A percentile compares a stretch with the other conserved stretches of the same genome.
phyloP scores from a whole-genome alignment of 345 rosid species.

The Fremontodendron californicum region DNA sequence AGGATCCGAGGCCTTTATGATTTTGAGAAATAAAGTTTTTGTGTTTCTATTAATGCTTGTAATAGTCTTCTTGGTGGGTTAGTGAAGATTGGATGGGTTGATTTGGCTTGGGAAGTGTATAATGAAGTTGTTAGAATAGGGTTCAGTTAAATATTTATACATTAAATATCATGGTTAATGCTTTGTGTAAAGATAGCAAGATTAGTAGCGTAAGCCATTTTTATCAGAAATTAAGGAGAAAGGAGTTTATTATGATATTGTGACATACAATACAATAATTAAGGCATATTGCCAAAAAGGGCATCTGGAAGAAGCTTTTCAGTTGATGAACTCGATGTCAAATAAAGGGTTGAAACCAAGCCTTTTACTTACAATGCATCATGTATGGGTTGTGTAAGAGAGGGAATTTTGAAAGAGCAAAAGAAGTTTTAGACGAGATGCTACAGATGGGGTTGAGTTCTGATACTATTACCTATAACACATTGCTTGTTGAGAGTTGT shows the following conservation, averaged over 20 bases:
- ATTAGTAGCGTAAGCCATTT: slow-evolving; percentile 32
- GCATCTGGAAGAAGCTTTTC: slow-evolving; percentile 54
- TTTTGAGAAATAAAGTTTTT: slow-evolving; percentile 31
- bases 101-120: slow-evolving; percentile 47
- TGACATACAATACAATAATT: slow-evolving; percentile 69
- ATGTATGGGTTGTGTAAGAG: slow-evolving; percentile 62
- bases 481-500: slow-evolving; percentile 52
- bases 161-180: slow-evolving; percentile 50
- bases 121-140: slow-evolving; percentile 29
- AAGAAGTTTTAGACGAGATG: slow-evolving; percentile 59
- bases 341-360: slow-evolving; percentile 61
- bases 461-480: slow-evolving; percentile 61
- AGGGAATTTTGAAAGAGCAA: slow-evolving; percentile 51
- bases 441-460: slow-evolving; percentile 49
- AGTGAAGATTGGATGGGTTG: slow-evolving; percentile 49
- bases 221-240: slow-evolving; percentile 48
- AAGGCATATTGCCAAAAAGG: slow-evolving; percentile 62
- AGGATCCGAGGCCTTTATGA: slow-evolving; percentile 43
- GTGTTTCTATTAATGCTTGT: slow-evolving; percentile 54
- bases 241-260: slow-evolving; percentile 56
- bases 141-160: slow-evolving; percentile 43
- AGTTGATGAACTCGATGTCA: slow-evolving; percentile 52
- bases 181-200: slow-evolving; percentile 69
- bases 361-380: slow-evolving; percentile 59
- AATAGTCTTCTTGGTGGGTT: slow-evolving; percentile 70